phyloP scores from a whole-genome alignment of 306 rosid genomes.

The Sesbania bispinosa region DNA sequence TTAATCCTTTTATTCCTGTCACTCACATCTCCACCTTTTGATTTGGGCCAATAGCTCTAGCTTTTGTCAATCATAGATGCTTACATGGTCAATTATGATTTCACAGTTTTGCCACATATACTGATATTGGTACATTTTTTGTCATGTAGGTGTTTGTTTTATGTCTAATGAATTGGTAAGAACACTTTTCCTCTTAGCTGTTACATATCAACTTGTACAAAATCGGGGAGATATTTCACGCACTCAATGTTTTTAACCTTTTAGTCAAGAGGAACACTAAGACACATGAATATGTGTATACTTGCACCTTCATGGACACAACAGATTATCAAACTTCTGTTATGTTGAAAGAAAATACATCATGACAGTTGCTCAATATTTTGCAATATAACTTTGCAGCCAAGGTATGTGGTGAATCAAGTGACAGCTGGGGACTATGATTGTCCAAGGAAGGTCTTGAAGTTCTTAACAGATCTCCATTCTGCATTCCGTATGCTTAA shows the following conservation, averaged over 20 bases:
- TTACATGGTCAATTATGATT: neutral
- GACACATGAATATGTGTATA: neutral
- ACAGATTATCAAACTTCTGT: neutral
- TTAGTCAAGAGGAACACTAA: neutral
- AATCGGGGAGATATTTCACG: neutral
- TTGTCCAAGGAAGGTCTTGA: slow-evolving; percentile 87
- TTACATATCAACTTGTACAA: neutral
- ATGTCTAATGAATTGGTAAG: slow-evolving; percentile 97
- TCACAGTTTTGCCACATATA: neutral
- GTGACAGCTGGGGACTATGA: slow-evolving; percentile 94
- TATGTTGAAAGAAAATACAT: neutral
- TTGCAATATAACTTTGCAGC: slow-evolving; percentile 51
- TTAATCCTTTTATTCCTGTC: neutral
- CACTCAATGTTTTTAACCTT: neutral
- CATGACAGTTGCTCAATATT: slow-evolving; percentile 1
- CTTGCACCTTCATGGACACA: neutral
- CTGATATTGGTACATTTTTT: slow-evolving; percentile 36
- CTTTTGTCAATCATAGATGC: neutral
- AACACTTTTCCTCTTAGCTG: slow-evolving; percentile 1
- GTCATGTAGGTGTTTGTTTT: slow-evolving; percentile 80
- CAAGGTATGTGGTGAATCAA: slow-evolving; percentile 95
- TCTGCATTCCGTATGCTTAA: slow-evolving; percentile 92
- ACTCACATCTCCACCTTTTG: neutral
- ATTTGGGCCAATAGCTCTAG: neutral
- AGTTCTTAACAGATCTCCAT: slow-evolving; percentile 88